These are phyloP conservation scores for Bassia scoparia DNA, from an alignment of 148 eudicot species.

Conservation along the genomic window DNA sequence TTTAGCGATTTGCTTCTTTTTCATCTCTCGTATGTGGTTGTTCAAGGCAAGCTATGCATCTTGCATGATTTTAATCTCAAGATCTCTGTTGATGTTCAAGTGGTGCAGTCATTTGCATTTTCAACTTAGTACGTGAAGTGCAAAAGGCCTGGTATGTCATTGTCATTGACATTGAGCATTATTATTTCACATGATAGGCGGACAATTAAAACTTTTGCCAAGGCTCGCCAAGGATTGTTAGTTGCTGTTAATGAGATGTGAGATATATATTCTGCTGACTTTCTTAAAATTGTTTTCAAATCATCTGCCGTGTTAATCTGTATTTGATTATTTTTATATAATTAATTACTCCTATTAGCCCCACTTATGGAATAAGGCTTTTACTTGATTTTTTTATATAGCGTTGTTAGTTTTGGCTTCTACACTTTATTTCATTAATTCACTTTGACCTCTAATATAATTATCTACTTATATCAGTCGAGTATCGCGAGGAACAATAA, in stretches of 20 bases:
- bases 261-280: conserved; percentile 28
- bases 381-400: no score
- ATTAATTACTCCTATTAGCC: no score
- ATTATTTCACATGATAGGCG: conserved; percentile 93
- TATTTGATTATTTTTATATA: no score
- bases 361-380: no score
- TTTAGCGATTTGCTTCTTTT: background rate
- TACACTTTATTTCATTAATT: no score
- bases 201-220: conserved; percentile 87
- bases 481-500: no score
- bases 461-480: no score
- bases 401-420: no score
- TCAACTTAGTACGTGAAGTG: conserved; percentile 92
- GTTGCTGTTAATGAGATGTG: conserved; percentile 98
- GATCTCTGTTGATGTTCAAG: conserved; percentile 53
- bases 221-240: conserved; percentile 92
- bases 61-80: conserved; percentile 30
- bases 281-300: background rate
- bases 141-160: conserved; percentile 98
- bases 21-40: background rate
- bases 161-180: conserved; percentile 91
- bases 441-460: no score
- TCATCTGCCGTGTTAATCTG: conserved; percentile 3
- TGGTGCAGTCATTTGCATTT: conserved; percentile 97
- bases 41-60: conserved; percentile 1